phyloP scores from a whole-genome alignment of 441 rosid species.

The Populus tomentosa region DNA sequence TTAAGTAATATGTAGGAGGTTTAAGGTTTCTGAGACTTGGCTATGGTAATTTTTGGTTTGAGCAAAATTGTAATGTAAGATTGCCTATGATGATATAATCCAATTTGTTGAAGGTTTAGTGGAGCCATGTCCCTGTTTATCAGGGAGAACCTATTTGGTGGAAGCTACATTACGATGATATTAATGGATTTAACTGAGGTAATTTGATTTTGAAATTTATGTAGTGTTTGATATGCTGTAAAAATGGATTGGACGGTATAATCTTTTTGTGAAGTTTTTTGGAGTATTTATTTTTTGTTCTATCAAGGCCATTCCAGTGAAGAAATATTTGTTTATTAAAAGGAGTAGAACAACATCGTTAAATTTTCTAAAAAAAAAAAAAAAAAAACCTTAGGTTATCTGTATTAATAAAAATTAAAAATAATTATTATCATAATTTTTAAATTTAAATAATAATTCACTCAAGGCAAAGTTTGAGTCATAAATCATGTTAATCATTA shows the following conservation, averaged over 20 bases:
- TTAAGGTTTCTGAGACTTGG: neutral
- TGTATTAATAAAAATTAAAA: no score
- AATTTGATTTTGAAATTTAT: neutral
- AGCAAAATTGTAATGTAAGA: neutral
- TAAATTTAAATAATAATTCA: no score
- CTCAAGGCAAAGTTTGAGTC: fast-evolving
- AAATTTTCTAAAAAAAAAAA: no score
- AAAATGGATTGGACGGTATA: no score
- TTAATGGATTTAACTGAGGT: slow-evolving; percentile 39
- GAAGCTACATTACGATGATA: slow-evolving; percentile 43
- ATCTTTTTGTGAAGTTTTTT: no score
- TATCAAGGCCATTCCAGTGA: no score
- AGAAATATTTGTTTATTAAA: no score
- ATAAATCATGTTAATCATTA: no score
- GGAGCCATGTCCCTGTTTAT: slow-evolving; percentile 53
- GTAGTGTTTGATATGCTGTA: neutral
- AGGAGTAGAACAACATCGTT: no score
- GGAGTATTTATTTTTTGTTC: no score
- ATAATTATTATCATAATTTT: no score
- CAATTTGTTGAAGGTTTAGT: slow-evolving; percentile 41
- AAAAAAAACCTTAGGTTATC: fast-evolving
- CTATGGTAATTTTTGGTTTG: neutral
- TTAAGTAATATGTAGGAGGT: neutral
- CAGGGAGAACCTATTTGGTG: slow-evolving; percentile 69
- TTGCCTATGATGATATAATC: slow-evolving; percentile 40